Percentiles rank a stretch among this genome's conserved stretches.
Evolutionary conservation across 345 rosid genomes (phyloP).

Genomic region (Firmiana major): DNA sequence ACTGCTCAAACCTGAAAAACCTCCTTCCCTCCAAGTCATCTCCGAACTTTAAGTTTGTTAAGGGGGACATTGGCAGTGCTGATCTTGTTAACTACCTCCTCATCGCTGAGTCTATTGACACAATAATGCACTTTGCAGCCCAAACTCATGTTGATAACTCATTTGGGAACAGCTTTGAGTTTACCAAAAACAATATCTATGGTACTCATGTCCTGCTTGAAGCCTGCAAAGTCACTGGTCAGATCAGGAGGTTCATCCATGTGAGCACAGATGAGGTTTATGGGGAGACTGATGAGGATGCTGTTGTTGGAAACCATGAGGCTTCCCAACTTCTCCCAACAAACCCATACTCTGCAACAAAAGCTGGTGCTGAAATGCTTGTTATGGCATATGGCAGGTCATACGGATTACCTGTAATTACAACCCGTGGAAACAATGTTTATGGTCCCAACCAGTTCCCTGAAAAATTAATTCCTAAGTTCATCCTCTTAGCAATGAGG

Average conservation of each 20-base stretch:
- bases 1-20: slow-evolving; percentile 81
- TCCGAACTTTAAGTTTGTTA: slow-evolving; percentile 81
- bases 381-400: slow-evolving; percentile 95
- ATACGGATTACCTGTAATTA: slow-evolving; percentile 84
- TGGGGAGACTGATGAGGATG: slow-evolving; percentile 93
- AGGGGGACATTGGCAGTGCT: slow-evolving; percentile 87
- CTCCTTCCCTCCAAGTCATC: slow-evolving; percentile 64
- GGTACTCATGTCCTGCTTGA: slow-evolving; percentile 89
- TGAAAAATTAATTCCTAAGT: slow-evolving; percentile 83
- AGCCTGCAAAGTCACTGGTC: slow-evolving; percentile 92
- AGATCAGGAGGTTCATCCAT: slow-evolving; percentile 81
- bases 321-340: slow-evolving; percentile 97
- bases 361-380: slow-evolving; percentile 94
- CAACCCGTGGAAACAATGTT: slow-evolving; percentile 90
- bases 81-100: slow-evolving; percentile 87
- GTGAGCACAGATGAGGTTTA: slow-evolving; percentile 94
- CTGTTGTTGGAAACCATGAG: slow-evolving; percentile 86
- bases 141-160: slow-evolving; percentile 91
- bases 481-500: slow-evolving; percentile 77
- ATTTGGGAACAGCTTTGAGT: slow-evolving; percentile 90
- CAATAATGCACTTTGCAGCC: slow-evolving; percentile 94
- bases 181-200: slow-evolving; percentile 81
- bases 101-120: slow-evolving; percentile 79
- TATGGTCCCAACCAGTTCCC: slow-evolving; percentile 92
- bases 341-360: slow-evolving; percentile 86